A percentile compares a stretch with the other conserved stretches of the same genome.
phyloP scores from a whole-genome alignment of 2,329 filamentous ascomycete genomes.

The Talaromyces amestolkiae region DNA sequence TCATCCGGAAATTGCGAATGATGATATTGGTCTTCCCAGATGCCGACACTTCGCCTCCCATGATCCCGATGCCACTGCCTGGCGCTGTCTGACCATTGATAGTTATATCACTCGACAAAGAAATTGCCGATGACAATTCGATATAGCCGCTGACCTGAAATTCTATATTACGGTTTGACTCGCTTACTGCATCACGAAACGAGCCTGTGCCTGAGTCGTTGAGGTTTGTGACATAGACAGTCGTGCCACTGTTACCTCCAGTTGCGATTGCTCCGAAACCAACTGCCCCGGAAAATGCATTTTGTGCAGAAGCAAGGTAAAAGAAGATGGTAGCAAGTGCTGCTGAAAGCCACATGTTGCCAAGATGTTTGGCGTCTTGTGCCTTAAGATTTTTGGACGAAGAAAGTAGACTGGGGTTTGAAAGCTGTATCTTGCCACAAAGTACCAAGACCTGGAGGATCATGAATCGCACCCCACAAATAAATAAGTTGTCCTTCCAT shows the following conservation, averaged over 20 bases:
- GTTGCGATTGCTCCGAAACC: conserved; percentile 50
- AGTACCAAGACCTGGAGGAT: neutral
- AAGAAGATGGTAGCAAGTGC: conserved; percentile 19
- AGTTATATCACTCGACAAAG: conserved; percentile 49
- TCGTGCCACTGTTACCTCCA: conserved; percentile 48
- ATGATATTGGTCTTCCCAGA: conserved; percentile 54
- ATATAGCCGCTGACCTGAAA: conserved; percentile 53
- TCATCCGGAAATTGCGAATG: conserved; percentile 57
- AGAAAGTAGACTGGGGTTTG: neutral
- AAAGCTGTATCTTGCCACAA: neutral
- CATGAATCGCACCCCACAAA: neutral
- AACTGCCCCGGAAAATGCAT: conserved; percentile 52
- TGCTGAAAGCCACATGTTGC: conserved; percentile 13
- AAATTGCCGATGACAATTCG: conserved; percentile 47
- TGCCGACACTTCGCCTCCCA: conserved; percentile 55
- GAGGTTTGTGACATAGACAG: conserved; percentile 52
- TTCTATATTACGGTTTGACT: conserved; percentile 50
- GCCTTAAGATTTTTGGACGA: neutral
- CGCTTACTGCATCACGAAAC: conserved; percentile 51
- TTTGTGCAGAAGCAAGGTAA: conserved; percentile 22
- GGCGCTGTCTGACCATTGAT: conserved; percentile 54
- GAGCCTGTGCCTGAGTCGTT: conserved; percentile 51
- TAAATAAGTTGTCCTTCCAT: neutral
- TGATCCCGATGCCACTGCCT: conserved; percentile 51
- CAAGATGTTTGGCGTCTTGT: neutral